These are phyloP conservation scores for Canna indica DNA, from an alignment of 176 grass and related monocot genomes.

Conservation along the genomic window DNA sequence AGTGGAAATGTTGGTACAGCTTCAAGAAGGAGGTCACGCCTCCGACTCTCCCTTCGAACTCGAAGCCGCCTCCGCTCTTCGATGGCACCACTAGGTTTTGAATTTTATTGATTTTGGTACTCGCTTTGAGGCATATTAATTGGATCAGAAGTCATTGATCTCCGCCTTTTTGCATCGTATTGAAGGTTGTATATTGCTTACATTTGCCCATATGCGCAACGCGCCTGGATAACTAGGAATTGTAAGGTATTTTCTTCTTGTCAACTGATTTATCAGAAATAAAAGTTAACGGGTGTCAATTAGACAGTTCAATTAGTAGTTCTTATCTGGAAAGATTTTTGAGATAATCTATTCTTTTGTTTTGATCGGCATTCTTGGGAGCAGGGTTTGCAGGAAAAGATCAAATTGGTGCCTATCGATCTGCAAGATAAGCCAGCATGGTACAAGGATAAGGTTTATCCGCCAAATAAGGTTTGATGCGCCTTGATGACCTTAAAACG, in stretches of 20 bases:
- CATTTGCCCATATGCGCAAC: slow-evolving; percentile 62
- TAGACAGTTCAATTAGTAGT: too few species aligned
- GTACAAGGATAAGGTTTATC: slow-evolving; percentile 75
- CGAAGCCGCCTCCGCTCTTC: slow-evolving; percentile 43
- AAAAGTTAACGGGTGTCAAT: too few species aligned
- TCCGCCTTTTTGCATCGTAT: too few species aligned
- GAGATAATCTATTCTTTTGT: too few species aligned
- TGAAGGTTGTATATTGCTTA: slow-evolving; percentile 64
- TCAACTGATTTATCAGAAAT: too few species aligned
- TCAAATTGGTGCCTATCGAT: slow-evolving; percentile 42
- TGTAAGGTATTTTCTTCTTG: slow-evolving; percentile 55
- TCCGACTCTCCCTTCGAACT: slow-evolving; percentile 46
- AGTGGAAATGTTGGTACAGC: background rate
- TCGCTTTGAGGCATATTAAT: too few species aligned
- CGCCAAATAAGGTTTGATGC: slow-evolving; percentile 45
- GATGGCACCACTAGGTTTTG: slow-evolving; percentile 57
- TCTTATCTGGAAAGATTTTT: too few species aligned
- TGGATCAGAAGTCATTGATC: too few species aligned
- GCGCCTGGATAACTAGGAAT: slow-evolving; percentile 57
- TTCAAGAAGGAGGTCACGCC: background rate
- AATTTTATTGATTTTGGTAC: background rate
- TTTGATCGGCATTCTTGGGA: too few species aligned
- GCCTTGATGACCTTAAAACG: too few species aligned
- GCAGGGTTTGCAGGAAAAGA: slow-evolving; percentile 49
- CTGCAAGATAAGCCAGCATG: slow-evolving; percentile 59